A percentile compares a stretch with the other conserved stretches of the same genome.
phyloP scores from a whole-genome alignment of 768 basidiomycete species.

The Auriscalpium orientale region DNA sequence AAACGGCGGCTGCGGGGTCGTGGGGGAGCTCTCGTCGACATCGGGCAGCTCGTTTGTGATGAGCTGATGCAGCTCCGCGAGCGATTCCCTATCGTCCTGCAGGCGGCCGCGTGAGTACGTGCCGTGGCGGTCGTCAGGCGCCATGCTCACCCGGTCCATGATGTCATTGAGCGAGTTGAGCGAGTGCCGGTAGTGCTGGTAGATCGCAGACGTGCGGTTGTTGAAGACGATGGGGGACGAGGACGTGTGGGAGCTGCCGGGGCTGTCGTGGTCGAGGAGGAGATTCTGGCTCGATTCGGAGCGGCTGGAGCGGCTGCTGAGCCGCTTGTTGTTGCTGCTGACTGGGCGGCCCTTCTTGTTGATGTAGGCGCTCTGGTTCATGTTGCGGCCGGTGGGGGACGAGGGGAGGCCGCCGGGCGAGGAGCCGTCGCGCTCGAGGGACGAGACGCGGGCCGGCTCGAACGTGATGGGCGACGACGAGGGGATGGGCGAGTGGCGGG shows the following conservation, averaged over 20 bases:
- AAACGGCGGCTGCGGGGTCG: slow-evolving; percentile 1
- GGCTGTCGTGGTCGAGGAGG: slow-evolving; percentile 21
- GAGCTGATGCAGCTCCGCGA: slow-evolving; percentile 68
- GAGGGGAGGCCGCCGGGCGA: not conserved
- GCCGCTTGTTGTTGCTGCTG: slow-evolving; percentile 3
- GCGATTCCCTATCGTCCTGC: slow-evolving; percentile 69
- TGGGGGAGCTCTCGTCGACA: slow-evolving; percentile 14
- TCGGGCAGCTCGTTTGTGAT: slow-evolving; percentile 30
- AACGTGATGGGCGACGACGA: not conserved
- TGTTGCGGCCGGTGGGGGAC: slow-evolving; percentile 27
- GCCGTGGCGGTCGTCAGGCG: not conserved
- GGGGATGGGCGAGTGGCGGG: slow-evolving; percentile 32
- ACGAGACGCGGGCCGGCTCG: not conserved
- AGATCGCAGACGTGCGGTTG: slow-evolving; percentile 32
- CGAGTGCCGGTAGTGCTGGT: slow-evolving; percentile 74
- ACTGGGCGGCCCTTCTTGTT: slow-evolving; percentile 28
- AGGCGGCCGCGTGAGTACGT: not conserved
- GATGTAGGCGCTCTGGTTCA: slow-evolving; percentile 43
- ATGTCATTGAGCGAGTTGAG: slow-evolving; percentile 76
- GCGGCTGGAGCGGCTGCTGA: slow-evolving; percentile 33
- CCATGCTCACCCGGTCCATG: slow-evolving; percentile 57
- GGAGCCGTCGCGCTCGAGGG: slow-evolving; percentile 2
- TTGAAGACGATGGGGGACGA: not conserved
- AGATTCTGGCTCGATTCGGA: slow-evolving; percentile 54
- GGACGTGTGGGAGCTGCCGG: not conserved